Base-by-base conservation (phyloP, 495 filamentous ascomycete species). In the Neurospora sp. region DNA sequence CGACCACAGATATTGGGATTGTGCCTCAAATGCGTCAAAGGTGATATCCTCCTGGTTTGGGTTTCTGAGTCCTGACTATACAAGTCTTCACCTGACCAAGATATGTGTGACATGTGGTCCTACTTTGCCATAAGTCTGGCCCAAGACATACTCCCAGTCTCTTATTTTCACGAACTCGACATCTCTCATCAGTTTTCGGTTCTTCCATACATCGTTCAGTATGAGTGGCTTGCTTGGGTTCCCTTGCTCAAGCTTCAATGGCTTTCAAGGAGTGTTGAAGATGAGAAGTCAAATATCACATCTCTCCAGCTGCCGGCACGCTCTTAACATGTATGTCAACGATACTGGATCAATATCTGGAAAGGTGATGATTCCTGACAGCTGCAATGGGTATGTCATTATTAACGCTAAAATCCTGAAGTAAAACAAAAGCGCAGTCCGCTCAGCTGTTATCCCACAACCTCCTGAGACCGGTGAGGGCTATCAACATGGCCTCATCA, bases 401-500 rank as follows among this genome's bases (percentile, higher is more conserved):
- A 35, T 66, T 3, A 66, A 66, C 54, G 54, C 54, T 66, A 66
- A 66, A 66, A 66, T 66, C 27, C 27, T 66, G 27, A 66, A 54
- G 11, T 54, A 20, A 66, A 66, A 35, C 54, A 66, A 60, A 60
- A 14, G 18, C 54, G 12, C 16, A 62, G 54, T 66, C 27, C 7
- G 27, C 27, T 78, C 75, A 81, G 73, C 74, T 81, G 69, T 72
- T 79, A 49, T 82, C 84, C 85, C 85, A 87, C 72, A 92, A 74
- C 69, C 82, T 85, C 78, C 87, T 85, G 75, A 93, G 76, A 2
- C 86, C 87, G 74, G 86, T 87, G 81, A 94, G 77, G 1, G 86
- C 90, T 75, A 93, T 84, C 87, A 91, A 91, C 62, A 94, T 82
- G 1, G 92, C 92, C 79, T 95, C 93, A 72, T 94, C 93, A 5